Conservation (phyloP, 2,329 filamentous ascomycete species). For the Paecilomyces dactylethromorphus region DNA sequence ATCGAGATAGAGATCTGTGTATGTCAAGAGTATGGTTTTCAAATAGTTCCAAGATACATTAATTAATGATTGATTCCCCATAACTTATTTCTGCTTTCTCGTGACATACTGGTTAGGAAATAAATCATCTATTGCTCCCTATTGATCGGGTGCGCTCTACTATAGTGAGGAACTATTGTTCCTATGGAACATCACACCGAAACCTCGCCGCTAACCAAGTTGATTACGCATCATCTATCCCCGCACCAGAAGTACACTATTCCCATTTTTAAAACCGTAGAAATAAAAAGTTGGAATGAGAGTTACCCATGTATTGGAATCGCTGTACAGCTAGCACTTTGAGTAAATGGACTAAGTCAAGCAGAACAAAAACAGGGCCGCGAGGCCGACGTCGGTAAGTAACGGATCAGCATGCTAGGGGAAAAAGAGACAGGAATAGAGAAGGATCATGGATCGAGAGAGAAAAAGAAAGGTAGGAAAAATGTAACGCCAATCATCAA, state of each 20-base stretch:
- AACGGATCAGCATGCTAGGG: neutral
- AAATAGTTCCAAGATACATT: too few relatives aligned
- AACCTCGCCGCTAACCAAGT: neutral
- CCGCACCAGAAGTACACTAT: neutral
- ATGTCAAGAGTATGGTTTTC: too few relatives aligned
- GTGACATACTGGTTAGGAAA: neutral
- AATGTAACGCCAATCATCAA: neutral
- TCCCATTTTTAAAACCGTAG: neutral
- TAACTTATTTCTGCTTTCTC: neutral
- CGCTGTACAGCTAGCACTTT: constrained; percentile 4
- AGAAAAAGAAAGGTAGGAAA: neutral
- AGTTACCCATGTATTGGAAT: neutral
- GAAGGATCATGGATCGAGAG: neutral
- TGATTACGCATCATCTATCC: neutral
- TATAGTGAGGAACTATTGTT: too few relatives aligned
- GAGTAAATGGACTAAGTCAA: neutral
- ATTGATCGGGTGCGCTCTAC: too few relatives aligned
- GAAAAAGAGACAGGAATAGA: neutral
- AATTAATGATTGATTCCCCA: too few relatives aligned
- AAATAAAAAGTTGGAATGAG: neutral
- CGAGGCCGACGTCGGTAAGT: neutral
- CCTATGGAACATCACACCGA: neutral
- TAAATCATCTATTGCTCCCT: too few relatives aligned
- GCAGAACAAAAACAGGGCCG: neutral
- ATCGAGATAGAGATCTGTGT: neutral